Conservation (phyloP, 1,284 basidiomycete species). For the Cryptococcus amylolentus region DNA sequence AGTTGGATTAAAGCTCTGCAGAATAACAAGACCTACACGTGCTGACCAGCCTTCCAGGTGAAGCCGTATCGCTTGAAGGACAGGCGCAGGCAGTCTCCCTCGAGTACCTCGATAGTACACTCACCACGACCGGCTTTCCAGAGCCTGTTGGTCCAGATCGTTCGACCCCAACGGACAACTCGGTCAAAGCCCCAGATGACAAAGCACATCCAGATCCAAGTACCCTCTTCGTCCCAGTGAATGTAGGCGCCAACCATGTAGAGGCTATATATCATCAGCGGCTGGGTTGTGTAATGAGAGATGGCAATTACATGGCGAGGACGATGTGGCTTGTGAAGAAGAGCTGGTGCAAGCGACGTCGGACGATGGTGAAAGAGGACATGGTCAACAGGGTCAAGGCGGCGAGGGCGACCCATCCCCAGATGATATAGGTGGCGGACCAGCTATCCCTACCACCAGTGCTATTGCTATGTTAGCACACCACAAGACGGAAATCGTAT, state of each 20-base stretch:
- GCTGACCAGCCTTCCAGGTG: neutral
- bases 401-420: too few relatives aligned
- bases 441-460: too few relatives aligned
- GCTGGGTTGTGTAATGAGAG: neutral
- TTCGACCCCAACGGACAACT: constrained; percentile 5
- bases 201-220: neutral
- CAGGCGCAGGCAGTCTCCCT: neutral
- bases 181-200: neutral
- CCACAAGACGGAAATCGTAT: neutral
- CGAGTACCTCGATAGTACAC: constrained; percentile 4
- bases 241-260: neutral
- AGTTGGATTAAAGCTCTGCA: too few relatives aligned
- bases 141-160: constrained; percentile 20
- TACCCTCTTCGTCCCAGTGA: neutral
- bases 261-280: neutral
- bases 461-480: too few relatives aligned
- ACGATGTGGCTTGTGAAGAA: neutral
- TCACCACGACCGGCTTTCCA: constrained; percentile 26
- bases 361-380: neutral
- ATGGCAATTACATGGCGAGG: neutral
- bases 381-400: neutral
- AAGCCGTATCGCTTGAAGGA: neutral
- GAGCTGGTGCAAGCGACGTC: neutral
- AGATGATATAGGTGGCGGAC: neutral
- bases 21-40: neutral